phyloP scores from a whole-genome alignment of 768 basidiomycete genomes.

The Naganishia vaughanmartiniae region DNA sequence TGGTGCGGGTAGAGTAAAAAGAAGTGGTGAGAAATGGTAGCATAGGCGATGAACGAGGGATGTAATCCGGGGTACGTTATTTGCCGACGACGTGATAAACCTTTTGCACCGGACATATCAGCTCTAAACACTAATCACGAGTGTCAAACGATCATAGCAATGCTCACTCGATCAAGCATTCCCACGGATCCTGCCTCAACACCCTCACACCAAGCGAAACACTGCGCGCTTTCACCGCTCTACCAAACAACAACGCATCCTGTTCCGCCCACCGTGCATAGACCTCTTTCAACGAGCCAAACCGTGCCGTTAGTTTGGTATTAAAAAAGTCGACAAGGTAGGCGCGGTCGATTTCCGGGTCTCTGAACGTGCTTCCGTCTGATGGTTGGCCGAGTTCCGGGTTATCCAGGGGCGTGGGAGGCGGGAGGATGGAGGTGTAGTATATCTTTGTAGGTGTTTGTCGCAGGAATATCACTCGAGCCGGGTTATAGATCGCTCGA shows the following conservation, averaged over 20 bases:
- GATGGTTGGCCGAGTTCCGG: not conserved
- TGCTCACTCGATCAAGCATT: conserved; percentile 89
- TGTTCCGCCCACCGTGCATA: conserved; percentile 72
- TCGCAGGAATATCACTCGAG: conserved; percentile 48
- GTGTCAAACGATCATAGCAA: conserved; percentile 34
- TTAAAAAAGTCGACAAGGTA: conserved; percentile 54
- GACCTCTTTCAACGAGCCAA: conserved; percentile 49
- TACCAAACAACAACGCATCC: conserved; percentile 70
- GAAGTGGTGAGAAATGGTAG: conserved; percentile 67
- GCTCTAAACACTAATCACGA: not conserved
- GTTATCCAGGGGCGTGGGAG: not conserved
- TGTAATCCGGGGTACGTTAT: conserved; percentile 90
- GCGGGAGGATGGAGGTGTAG: conserved; percentile 44
- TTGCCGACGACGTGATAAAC: conserved; percentile 97
- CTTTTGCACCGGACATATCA: conserved; percentile 53
- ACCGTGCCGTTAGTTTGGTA: not conserved
- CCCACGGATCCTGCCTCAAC: conserved; percentile 90
- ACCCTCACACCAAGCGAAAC: conserved; percentile 76
- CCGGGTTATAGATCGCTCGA: conserved; percentile 43
- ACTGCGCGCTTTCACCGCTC: conserved; percentile 42
- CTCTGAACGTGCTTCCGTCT: not conserved
- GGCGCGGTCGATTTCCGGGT: conserved; percentile 28
- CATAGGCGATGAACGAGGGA: conserved; percentile 87
- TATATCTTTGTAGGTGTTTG: conserved; percentile 42
- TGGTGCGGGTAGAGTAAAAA: conserved; percentile 59